A percentile compares a stretch with the other conserved stretches of the same genome.
These are phyloP conservation scores for Daldinia loculata DNA, from an alignment of 495 filamentous ascomycete genomes.

Conservation along the genomic window DNA sequence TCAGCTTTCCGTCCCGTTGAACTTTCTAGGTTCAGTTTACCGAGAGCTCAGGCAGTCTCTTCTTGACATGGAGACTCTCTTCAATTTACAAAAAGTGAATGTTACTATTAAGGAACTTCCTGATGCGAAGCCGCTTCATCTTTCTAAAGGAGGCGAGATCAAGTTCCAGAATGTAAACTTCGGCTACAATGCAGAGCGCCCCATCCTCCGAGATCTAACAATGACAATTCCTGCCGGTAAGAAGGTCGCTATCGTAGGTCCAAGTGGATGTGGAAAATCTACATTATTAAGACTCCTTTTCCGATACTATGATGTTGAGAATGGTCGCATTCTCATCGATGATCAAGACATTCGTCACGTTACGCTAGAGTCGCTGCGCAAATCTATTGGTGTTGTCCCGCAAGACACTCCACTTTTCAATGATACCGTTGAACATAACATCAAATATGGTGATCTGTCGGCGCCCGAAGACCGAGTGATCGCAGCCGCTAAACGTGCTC, in stretches of 20 bases:
- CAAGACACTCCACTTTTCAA: constrained; percentile 98
- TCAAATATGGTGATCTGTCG: constrained; percentile 88
- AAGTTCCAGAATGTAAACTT: constrained; percentile 94
- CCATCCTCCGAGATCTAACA: constrained; percentile 83
- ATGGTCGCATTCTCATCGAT: constrained; percentile 88
- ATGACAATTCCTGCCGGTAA: constrained; percentile 93
- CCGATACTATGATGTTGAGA: constrained; percentile 91
- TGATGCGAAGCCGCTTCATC: constrained; percentile 73
- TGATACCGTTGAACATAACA: constrained; percentile 93
- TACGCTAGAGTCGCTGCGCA: constrained; percentile 79
- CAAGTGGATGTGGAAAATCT: constrained; percentile 95
- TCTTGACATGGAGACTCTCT: constrained; percentile 97
- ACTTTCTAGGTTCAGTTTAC: constrained; percentile 96
- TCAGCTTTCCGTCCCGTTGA: constrained; percentile 93
- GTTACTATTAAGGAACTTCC: constrained; percentile 80
- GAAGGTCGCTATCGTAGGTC: constrained; percentile 95
- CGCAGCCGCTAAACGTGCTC: constrained; percentile 79
- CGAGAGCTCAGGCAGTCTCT: constrained; percentile 93
- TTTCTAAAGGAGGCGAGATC: constrained; percentile 86
- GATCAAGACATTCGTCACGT: constrained; percentile 91
- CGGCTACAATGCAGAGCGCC: constrained; percentile 86
- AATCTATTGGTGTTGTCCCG: constrained; percentile 91
- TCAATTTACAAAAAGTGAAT: constrained; percentile 99
- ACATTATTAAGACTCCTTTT: constrained; percentile 91
- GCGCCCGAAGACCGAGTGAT: constrained; percentile 77